A percentile compares a stretch with the other conserved stretches of the same genome.
These are phyloP conservation scores for Hortaea werneckii DNA, from an alignment of 2,329 filamentous ascomycete genomes.

Conservation along the genomic window DNA sequence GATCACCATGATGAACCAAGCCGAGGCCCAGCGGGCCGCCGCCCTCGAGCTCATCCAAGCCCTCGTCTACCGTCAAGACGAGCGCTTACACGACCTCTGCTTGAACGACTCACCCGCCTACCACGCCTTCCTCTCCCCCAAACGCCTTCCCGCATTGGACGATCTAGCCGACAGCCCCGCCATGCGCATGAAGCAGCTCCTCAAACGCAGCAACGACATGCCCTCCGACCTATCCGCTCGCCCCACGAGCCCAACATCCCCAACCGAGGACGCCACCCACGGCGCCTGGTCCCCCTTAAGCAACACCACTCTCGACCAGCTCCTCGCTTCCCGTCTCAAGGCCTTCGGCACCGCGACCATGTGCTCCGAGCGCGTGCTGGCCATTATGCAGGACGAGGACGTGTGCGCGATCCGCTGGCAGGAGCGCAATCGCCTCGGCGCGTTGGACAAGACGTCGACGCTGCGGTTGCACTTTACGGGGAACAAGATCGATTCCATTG, in stretches of 20 bases:
- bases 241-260: neutral
- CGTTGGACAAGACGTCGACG: conserved; percentile 6
- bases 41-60: conserved; percentile 8
- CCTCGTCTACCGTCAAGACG: conserved; percentile 9
- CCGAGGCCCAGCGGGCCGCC: conserved; percentile 1
- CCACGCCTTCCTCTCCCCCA: conserved; percentile 6
- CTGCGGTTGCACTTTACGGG: conserved; percentile 6
- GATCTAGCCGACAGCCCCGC: conserved; percentile 6
- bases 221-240: neutral
- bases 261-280: conserved; percentile 3
- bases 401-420: conserved; percentile 8
- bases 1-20: neutral
- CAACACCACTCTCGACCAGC: conserved; percentile 5
- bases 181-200: conserved; percentile 9
- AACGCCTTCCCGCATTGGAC: conserved; percentile 5
- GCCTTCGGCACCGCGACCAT: conserved; percentile 7
- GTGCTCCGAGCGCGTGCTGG: conserved; percentile 7
- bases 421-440: conserved; percentile 6
- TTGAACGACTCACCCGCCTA: neutral
- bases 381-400: conserved; percentile 7
- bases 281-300: conserved; percentile 6
- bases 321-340: conserved; percentile 4
- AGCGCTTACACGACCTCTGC: conserved; percentile 7
- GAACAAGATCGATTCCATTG: conserved; percentile 5
- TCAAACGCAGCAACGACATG: neutral